phyloP scores from a whole-genome alignment of 805 yeast species.

The Debaryomyces hansenii region DNA sequence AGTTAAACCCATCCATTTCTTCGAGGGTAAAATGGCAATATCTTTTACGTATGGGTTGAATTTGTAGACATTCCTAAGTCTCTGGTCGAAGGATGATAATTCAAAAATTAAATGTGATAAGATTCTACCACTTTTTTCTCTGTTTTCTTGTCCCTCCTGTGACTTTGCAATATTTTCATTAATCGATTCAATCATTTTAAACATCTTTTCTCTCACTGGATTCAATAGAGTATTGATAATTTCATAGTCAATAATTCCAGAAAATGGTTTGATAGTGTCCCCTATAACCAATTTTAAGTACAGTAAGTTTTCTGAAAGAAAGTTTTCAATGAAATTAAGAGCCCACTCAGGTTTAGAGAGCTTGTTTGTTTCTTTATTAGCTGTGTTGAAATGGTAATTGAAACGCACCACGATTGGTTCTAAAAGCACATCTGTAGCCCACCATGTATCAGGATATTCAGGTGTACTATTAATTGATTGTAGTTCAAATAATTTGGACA shows the following conservation, averaged over 20 bases:
- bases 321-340: constrained; percentile 48
- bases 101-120: constrained; percentile 62
- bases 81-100: constrained; percentile 56
- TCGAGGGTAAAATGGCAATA: constrained; percentile 18
- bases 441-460: constrained; percentile 38
- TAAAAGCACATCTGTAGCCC: constrained; percentile 51
- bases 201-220: constrained; percentile 47
- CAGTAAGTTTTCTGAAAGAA: constrained; percentile 38
- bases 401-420: constrained; percentile 51
- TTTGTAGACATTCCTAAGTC: constrained; percentile 43
- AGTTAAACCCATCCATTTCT: constrained; percentile 50
- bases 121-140: constrained; percentile 44
- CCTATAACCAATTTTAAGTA: constrained; percentile 42
- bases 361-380: constrained; percentile 56
- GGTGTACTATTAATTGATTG: constrained; percentile 32
- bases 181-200: constrained; percentile 18
- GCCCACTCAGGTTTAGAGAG: constrained; percentile 75
- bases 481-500: constrained; percentile 22
- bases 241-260: constrained; percentile 34
- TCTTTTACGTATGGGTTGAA: constrained; percentile 41
- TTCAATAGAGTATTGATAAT: constrained; percentile 47
- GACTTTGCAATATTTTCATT: constrained; percentile 22
- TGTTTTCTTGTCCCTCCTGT: constrained; percentile 13
- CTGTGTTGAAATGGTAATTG: constrained; percentile 57
- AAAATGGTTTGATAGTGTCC: constrained; percentile 23